Base-by-base conservation (phyloP, 495 filamentous ascomycete species). In the Aspergillus egyptiacus region DNA sequence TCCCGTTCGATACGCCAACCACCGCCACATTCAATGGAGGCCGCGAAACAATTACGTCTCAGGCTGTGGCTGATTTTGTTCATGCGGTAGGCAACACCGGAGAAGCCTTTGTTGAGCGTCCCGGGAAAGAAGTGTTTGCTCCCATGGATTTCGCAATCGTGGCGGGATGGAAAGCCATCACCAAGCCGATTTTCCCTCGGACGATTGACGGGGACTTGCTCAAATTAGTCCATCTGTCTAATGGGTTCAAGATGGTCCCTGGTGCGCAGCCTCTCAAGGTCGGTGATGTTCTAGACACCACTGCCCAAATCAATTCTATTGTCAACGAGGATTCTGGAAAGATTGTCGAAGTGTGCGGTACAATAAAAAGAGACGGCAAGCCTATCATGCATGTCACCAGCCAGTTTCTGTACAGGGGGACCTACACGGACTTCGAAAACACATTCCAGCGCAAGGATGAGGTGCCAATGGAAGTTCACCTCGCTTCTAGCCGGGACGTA, bases 91-190 rank as follows among this genome's bases (percentile, higher is more conserved):
- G 93, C 35, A 98, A 98, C 67, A 97, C 89, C 10, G 89, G 93
- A 24, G 93, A 97, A 62, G 93, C 94, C n/a, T 98, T 97, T 51
- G 91, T 98, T 35, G 91, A 97, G 48, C 82, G 91, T 19, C 91
- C 91, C 37, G 94, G 90, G 48, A 97, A 96, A 72, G 85, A 87
- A 59, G 87, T 95, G 56, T 91, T 82, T 56, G 94, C 93, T 17
- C 93, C 94, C 32, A 99, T 98, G 93, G 93, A 98, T 65, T 98
- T 96, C 55, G 93, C 93, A 48, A 97, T 98, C 51, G 93, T 98
- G 20, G 89, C 95, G 14, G 93, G 93, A 51, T 98, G 93, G 93
- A 95, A 98, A 68, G 93, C 93, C 32, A 96, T 98, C 65, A 96
- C 87, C 18, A 96, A 96, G 74, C 91, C 93, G 0, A 96, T 97